Percentiles rank a stretch among this genome's conserved stretches.
phyloP scores from a whole-genome alignment of 805 yeast species.

The Candida vaughaniae region DNA sequence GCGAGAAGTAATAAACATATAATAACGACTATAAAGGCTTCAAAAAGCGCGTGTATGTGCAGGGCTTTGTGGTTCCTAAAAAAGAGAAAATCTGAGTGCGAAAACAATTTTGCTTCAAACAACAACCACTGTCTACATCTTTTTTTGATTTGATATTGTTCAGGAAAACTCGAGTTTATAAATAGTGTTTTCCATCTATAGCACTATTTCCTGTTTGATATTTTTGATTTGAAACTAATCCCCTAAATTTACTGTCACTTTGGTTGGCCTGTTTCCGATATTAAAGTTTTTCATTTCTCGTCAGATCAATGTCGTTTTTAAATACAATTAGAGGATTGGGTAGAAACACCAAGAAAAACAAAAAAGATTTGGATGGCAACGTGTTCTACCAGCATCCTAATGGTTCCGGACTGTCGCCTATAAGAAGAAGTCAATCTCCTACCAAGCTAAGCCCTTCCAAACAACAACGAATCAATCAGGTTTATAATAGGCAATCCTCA shows the following conservation, averaged over 20 bases:
- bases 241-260: too few relatives aligned
- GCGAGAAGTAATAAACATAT: neutral
- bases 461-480: constrained; percentile 11
- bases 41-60: too few relatives aligned
- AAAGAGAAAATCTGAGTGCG: constrained; percentile 1
- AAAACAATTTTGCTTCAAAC: neutral
- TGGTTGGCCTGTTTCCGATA: too few relatives aligned
- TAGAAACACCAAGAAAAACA: constrained; percentile 44
- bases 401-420: constrained; percentile 30
- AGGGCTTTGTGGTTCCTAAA: too few relatives aligned
- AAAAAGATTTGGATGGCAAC: constrained; percentile 32
- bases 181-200: too few relatives aligned
- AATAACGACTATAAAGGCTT: too few relatives aligned
- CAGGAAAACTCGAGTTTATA: too few relatives aligned
- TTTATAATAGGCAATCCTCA: constrained; percentile 15
- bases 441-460: constrained; percentile 39
- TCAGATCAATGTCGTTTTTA: constrained; percentile 41
- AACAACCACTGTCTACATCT: constrained; percentile 1
- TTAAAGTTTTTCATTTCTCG: too few relatives aligned
- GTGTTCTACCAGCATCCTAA: constrained; percentile 30
- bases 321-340: constrained; percentile 49
- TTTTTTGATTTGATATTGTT: too few relatives aligned
- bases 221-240: too few relatives aligned
- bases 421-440: constrained; percentile 38
- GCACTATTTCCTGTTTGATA: too few relatives aligned